Evolutionary conservation across 2,329 filamentous ascomycete genomes (phyloP), one percentile per base, ranked within the genome.

Genomic region (Ceratocystis cubensis): DNA sequence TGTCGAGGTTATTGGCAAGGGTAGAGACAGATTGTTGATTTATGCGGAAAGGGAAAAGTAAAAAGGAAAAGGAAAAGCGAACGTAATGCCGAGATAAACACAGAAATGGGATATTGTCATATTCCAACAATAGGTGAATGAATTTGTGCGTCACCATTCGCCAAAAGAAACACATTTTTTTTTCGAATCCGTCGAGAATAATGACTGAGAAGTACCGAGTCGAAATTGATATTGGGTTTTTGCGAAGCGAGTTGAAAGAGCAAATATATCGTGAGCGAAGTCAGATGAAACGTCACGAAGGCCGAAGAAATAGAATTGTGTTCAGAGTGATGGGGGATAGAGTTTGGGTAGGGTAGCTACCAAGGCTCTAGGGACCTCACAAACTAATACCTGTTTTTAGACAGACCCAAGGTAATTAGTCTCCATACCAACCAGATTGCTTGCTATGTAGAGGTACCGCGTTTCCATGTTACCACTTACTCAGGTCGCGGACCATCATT

Each of bases 401-500:
- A 41, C 50, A 63, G 50, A 65, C 61, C 50, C 53, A 46, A 67
- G 33, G 10, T 30, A 50, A 68, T 66, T 68, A 68, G 66, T 68
- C 64, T 61, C 66, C 25, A 30, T 65, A 50, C 56, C 53, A 45
- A 30, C 53, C 41, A 65, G 33, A 53, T 53, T 44, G 62, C 56
- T 53, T 64, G 62, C 62, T 64, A 64, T 48, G 46, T 50, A 65
- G 28, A 45, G 50, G 57, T 65, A 45, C 64, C 48, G 57, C 30
- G 64, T 46, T 22, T 45, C 57, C 64, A 37, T 41, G 37, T 30
- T 45, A 41, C 75, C 73, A 70, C 66, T 68, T 68, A 68, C 66
- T 79, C 78, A 48, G 76, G 75, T 67, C 78, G 77, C 66, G 77
- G 73, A 63, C 76, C 73, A 61, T 79, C 77, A 70, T 74, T 71